A percentile compares a stretch with the other conserved stretches of the same genome.
phyloP scores from a whole-genome alignment of 2,329 filamentous ascomycete species.

The Colletotrichum salicis region DNA sequence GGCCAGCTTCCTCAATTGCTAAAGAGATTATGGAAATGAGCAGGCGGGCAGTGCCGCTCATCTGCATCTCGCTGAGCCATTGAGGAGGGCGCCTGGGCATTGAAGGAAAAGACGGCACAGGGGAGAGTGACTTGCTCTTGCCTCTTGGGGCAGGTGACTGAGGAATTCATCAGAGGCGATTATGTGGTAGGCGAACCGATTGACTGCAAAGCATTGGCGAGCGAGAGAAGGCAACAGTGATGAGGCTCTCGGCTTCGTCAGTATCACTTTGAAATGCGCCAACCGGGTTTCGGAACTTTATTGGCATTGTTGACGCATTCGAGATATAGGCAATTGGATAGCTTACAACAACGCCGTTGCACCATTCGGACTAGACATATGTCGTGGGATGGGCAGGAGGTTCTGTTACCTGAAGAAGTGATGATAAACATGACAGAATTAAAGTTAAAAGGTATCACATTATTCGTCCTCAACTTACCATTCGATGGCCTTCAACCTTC shows the following conservation, averaged over 20 bases:
- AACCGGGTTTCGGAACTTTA: background rate
- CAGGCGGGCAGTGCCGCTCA: background rate
- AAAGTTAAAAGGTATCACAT: background rate
- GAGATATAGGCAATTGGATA: background rate
- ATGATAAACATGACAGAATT: background rate
- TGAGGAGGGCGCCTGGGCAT: background rate
- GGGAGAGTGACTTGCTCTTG: background rate
- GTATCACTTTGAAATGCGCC: background rate
- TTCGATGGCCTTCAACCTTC: background rate
- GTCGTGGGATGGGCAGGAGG: background rate
- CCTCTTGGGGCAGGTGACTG: constrained; percentile 12
- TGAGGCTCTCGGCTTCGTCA: background rate
- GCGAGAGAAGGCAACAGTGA: background rate
- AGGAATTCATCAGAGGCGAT: background rate
- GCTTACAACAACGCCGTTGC: background rate
- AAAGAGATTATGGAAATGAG: background rate
- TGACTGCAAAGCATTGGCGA: background rate
- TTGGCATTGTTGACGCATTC: background rate
- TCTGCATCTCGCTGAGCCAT: constrained; percentile 2
- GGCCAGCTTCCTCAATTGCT: background rate
- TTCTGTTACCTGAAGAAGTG: background rate
- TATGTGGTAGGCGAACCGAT: background rate
- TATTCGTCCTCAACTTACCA: background rate
- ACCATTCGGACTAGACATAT: background rate
- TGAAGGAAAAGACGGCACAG: background rate